These are phyloP conservation scores for Smallanthus sonchifolius DNA, from an alignment of 129 eudicot genomes.

Conservation along the genomic window DNA sequence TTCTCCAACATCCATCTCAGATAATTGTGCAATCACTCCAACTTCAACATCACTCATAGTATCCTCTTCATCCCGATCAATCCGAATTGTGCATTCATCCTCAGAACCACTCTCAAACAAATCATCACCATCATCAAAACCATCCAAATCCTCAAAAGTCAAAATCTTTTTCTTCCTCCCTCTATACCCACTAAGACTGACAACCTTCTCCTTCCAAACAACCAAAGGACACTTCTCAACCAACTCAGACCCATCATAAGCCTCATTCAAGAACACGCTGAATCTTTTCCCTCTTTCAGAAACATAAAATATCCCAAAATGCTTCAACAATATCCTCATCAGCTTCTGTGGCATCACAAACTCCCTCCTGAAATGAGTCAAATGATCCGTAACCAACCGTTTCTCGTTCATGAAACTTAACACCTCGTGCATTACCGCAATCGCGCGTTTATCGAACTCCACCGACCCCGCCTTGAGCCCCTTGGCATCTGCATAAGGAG, in stretches of 20 bases:
- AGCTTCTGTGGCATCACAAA: conserved; percentile 85
- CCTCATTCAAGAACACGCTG: conserved; percentile 81
- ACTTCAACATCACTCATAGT: conserved; percentile 31
- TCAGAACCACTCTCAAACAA: conserved; percentile 64
- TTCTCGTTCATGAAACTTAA: conserved; percentile 84
- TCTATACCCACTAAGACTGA: conserved; percentile 10
- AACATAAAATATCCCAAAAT: conserved; percentile 92
- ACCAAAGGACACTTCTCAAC: conserved; percentile 78
- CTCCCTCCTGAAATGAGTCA: conserved; percentile 78
- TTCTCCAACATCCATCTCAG: conserved; percentile 50
- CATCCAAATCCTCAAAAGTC: conserved; percentile 48
- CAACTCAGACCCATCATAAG: conserved; percentile 76
- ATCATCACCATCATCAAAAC: conserved; percentile 42
- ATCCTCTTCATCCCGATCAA: conserved; percentile 30
- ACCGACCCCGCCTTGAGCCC: conserved; percentile 67
- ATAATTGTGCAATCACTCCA: conserved; percentile 19
- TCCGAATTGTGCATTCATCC: conserved; percentile 36
- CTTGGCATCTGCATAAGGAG: conserved; percentile 90
- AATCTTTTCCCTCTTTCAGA: conserved; percentile 91
- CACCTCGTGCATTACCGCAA: conserved; percentile 94
- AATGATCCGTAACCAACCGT: conserved; percentile 82
- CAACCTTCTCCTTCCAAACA: conserved; percentile 49
- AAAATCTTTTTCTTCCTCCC: conserved; percentile 58
- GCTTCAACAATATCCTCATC: conserved; percentile 85
- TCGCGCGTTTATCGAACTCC: conserved; percentile 94